These are phyloP conservation scores for Naganishia albida DNA, from an alignment of 1,284 basidiomycete genomes.

Conservation along the genomic window DNA sequence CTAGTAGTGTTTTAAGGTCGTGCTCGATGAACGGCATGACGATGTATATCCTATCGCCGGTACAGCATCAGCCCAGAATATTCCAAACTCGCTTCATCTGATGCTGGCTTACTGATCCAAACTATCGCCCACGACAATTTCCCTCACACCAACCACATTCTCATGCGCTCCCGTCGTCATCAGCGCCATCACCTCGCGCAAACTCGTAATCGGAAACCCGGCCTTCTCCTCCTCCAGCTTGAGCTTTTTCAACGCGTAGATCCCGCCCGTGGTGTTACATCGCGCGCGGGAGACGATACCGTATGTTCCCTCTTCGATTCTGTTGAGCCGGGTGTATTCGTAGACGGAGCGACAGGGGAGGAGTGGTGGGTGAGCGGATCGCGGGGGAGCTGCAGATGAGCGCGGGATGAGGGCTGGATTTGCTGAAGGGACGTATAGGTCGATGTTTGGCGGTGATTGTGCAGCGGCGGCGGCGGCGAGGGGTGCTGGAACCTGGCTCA, in stretches of 20 bases:
- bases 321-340: slow-evolving; percentile 88
- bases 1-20: slow-evolving; percentile 93
- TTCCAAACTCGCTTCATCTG: neutral
- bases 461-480: neutral
- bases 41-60: slow-evolving; percentile 77
- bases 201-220: slow-evolving; percentile 95
- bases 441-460: slow-evolving; percentile 8
- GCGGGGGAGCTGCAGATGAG: slow-evolving; percentile 63
- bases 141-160: slow-evolving; percentile 90
- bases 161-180: slow-evolving; percentile 84
- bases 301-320: slow-evolving; percentile 99
- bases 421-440: slow-evolving; percentile 1
- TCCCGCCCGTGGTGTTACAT: slow-evolving; percentile 89
- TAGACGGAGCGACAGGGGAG: slow-evolving; percentile 85
- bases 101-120: slow-evolving; percentile 82
- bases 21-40: slow-evolving; percentile 99
- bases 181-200: slow-evolving; percentile 91
- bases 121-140: slow-evolving; percentile 99
- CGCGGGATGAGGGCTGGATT: slow-evolving; percentile 34
- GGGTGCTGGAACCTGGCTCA: neutral
- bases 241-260: slow-evolving; percentile 95
- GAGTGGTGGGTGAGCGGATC: slow-evolving; percentile 73
- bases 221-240: slow-evolving; percentile 98
- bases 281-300: slow-evolving; percentile 94
- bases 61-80: neutral